Percentiles rank a stretch among this genome's conserved stretches.
phyloP scores from a whole-genome alignment of 805 yeast species.

The Kodamaea jinghongensis region DNA sequence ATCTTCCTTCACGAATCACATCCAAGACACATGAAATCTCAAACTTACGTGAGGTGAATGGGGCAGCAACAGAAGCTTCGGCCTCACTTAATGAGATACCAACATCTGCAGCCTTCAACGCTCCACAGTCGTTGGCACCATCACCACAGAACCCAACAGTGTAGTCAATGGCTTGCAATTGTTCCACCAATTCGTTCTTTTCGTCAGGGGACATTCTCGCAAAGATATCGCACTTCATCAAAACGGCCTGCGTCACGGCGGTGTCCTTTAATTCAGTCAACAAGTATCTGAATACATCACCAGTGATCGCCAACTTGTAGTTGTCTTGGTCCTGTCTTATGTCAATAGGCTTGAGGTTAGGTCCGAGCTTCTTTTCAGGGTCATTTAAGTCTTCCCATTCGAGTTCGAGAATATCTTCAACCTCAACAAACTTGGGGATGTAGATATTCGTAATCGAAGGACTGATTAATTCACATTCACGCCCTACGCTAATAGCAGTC shows the following conservation, averaged over 20 bases:
- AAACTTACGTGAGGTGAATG: conserved; percentile 87
- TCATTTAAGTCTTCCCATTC: conserved; percentile 71
- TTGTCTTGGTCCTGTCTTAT: conserved; percentile 29
- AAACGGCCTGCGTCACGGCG: conserved; percentile 48
- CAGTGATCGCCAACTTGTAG: conserved; percentile 82
- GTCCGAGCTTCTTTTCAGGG: conserved; percentile 55
- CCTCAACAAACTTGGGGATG: conserved; percentile 54
- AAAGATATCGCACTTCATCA: conserved; percentile 72
- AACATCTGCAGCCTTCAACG: conserved; percentile 94
- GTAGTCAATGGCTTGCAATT: conserved; percentile 78
- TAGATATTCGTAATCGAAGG: conserved; percentile 32
- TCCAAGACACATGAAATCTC: conserved; percentile 91
- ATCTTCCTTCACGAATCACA: conserved; percentile 91
- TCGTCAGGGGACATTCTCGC: conserved; percentile 99
- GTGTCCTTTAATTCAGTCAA: conserved; percentile 52
- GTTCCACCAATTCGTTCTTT: conserved; percentile 91
- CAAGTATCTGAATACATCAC: conserved; percentile 82
- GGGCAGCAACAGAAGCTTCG: conserved; percentile 98
- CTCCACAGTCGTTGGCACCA: conserved; percentile 99
- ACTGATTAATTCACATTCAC: conserved; percentile 70
- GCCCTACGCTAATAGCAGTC: conserved; percentile 91
- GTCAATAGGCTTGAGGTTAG: conserved; percentile 55
- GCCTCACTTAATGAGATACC: conserved; percentile 96
- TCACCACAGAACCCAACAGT: conserved; percentile 98
- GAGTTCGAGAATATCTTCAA: conserved; percentile 34